phyloP scores from a whole-genome alignment of 176 grass and related monocot genomes.

The Lolium rigidum region DNA sequence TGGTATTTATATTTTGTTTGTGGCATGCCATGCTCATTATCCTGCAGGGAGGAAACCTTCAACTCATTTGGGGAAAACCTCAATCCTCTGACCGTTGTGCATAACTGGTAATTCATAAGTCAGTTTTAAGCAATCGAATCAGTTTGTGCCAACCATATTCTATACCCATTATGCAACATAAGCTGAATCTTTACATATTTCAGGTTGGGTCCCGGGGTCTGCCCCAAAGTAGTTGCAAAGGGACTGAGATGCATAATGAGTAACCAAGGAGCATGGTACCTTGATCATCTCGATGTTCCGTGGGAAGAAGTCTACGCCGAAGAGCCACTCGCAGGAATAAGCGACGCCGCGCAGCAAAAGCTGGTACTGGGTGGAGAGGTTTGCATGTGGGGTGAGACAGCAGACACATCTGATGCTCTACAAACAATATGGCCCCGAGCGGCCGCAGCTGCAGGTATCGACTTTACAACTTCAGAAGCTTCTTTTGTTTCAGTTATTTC shows the following conservation, averaged over 20 bases:
- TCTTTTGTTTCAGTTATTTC: neutral
- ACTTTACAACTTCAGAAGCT: neutral
- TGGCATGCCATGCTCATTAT: neutral
- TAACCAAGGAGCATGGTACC: constrained; percentile 96
- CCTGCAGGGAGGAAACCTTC: constrained; percentile 96
- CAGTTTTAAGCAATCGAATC: constrained; percentile 7
- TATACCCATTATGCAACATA: neutral
- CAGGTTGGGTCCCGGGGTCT: constrained; percentile 93
- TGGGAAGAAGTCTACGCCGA: constrained; percentile 85
- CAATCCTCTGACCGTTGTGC: constrained; percentile 84
- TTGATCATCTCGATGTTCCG: constrained; percentile 92
- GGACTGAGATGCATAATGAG: constrained; percentile 98
- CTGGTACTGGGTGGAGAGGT: constrained; percentile 91
- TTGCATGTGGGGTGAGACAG: constrained; percentile 95
- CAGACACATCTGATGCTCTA: constrained; percentile 81
- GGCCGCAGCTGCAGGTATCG: constrained; percentile 83
- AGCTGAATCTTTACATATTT: constrained; percentile 7
- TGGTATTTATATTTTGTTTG: constrained; percentile 10
- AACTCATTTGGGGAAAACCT: constrained; percentile 86
- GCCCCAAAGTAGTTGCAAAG: constrained; percentile 81
- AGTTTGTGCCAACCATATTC: neutral
- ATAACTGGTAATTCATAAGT: constrained; percentile 75
- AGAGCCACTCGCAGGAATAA: constrained; percentile 83
- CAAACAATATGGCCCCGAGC: constrained; percentile 98
- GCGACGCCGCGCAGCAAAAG: constrained; percentile 61